Base-by-base conservation (phyloP, 257 asterid genomes). In the Parsonsia alboflavescens region DNA sequence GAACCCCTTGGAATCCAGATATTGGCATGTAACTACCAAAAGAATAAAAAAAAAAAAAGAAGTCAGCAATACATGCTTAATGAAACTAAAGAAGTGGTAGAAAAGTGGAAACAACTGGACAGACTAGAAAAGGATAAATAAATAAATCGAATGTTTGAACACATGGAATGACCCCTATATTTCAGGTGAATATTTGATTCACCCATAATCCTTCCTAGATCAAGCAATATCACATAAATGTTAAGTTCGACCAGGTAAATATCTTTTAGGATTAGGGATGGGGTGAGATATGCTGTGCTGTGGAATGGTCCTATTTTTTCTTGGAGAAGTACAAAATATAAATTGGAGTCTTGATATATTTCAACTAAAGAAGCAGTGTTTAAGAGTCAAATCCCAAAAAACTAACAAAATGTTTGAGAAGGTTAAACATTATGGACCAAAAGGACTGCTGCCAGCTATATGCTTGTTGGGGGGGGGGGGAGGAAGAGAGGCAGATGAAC, bases 1-100 rank as follows among this genome's bases (percentile, higher is more conserved):
- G 93, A 76, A 91, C 91, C 76, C 97, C 98, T 82, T 93, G 95
- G 85, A 93, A 93, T 77, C 98, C 98, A 84, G 95, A 91, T 74
- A 91, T 82, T 56, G 97, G 98, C 88, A 82, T 69, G 81, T 93
- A 93, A 80, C 98, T 93, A 80, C 82, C 75, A 68, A 78, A 81
- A 66, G 22, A 77, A 44, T 64, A 7, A 53, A 22, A 53, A 16
- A n/a, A 7, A 53, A 22, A 53, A 58, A 39, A 46, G 63, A 19
- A 45, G 48, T 78, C 41, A 56, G 72, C 42, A 67, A 28, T 57
- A 26, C 19, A 39, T 50, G 15, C 69, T 39, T 44, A 13, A 45
- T 10, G 70, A 49, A 65, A 63, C 28, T 42, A 21, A 65, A 65
- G 16, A 7, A 65, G 39, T 19, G 50, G 12, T 10, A 65, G 70